Percentiles rank a stretch among this genome's conserved stretches.
These are phyloP conservation scores for Eucalyptus fibrosa DNA, from an alignment of 345 rosid species.

Conservation along the genomic window DNA sequence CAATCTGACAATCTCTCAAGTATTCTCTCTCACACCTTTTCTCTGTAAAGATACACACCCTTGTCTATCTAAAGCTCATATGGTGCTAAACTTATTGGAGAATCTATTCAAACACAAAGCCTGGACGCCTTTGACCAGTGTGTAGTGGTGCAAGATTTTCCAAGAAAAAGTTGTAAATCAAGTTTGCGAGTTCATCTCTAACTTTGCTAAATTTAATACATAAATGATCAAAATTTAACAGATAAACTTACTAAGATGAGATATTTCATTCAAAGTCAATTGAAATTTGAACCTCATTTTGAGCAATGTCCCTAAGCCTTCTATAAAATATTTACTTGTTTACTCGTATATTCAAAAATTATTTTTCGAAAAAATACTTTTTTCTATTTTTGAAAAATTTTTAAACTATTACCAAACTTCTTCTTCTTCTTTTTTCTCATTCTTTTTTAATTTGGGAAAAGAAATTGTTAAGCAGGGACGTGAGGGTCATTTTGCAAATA, in stretches of 20 bases:
- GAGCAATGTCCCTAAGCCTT: neutral
- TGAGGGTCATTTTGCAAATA: neutral
- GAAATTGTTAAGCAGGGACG: neutral
- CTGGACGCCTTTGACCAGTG: neutral
- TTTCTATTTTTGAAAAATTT: no score
- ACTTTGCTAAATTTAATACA: neutral
- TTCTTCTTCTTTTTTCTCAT: neutral
- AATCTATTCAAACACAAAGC: neutral
- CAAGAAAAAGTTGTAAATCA: neutral
- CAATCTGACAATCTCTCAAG: neutral
- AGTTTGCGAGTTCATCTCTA: neutral
- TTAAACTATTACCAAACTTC: neutral
- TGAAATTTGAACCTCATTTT: neutral
- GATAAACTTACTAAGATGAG: neutral
- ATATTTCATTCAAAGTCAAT: neutral
- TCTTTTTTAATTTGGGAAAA: neutral
- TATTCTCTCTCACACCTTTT: neutral
- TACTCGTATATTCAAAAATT: no score
- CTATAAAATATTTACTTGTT: neutral
- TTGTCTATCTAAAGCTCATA: neutral
- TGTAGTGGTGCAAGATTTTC: neutral
- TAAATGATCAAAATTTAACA: neutral
- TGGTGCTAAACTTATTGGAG: neutral
- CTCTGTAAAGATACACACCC: rapidly evolving
- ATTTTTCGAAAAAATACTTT: no score